A percentile compares a stretch with the other conserved stretches of the same genome.
Conservation (phyloP, 1,284 basidiomycete species). For the Irpex sp. region DNA sequence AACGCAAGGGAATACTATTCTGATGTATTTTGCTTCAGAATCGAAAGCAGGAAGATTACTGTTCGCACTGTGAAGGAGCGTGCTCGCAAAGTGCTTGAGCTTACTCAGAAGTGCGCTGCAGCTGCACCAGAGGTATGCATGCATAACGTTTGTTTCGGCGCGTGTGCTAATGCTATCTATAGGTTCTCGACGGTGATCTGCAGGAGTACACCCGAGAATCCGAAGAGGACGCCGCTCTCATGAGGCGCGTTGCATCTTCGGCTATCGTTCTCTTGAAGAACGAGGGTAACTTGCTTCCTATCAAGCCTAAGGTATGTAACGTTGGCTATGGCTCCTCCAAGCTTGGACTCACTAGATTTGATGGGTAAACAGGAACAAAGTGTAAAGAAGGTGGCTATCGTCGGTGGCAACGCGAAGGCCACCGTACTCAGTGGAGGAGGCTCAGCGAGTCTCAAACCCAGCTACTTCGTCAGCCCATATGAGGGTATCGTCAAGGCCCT, state of each 20-base stretch:
- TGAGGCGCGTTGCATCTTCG: slow-evolving; percentile 60
- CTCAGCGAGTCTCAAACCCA: slow-evolving; percentile 68
- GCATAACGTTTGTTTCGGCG: neutral
- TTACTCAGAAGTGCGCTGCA: slow-evolving; percentile 60
- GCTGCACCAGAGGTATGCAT: slow-evolving; percentile 53
- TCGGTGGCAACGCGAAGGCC: slow-evolving; percentile 75
- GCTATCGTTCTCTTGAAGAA: slow-evolving; percentile 79
- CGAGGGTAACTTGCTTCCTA: slow-evolving; percentile 53
- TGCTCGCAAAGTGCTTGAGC: slow-evolving; percentile 60
- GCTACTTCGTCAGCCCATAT: slow-evolving; percentile 69
- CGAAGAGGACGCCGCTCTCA: slow-evolving; percentile 54
- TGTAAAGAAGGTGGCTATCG: slow-evolving; percentile 67
- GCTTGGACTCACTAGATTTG: neutral
- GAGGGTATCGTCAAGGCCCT: slow-evolving; percentile 62
- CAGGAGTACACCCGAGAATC: slow-evolving; percentile 58
- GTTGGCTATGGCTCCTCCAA: neutral
- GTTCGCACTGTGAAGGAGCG: slow-evolving; percentile 65
- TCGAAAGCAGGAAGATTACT: slow-evolving; percentile 62
- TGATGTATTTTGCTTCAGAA: slow-evolving; percentile 18
- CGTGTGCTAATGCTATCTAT: neutral
- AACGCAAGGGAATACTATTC: neutral
- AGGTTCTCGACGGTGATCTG: slow-evolving; percentile 68
- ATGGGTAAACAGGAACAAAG: slow-evolving; percentile 21
- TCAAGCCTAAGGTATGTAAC: slow-evolving; percentile 35
- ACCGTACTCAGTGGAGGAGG: slow-evolving; percentile 72